Percentiles rank a stretch among this genome's conserved stretches.
Evolutionary conservation across 352 stramenopile species (phyloP).

Genomic region (Phytophthora pinifolia): DNA sequence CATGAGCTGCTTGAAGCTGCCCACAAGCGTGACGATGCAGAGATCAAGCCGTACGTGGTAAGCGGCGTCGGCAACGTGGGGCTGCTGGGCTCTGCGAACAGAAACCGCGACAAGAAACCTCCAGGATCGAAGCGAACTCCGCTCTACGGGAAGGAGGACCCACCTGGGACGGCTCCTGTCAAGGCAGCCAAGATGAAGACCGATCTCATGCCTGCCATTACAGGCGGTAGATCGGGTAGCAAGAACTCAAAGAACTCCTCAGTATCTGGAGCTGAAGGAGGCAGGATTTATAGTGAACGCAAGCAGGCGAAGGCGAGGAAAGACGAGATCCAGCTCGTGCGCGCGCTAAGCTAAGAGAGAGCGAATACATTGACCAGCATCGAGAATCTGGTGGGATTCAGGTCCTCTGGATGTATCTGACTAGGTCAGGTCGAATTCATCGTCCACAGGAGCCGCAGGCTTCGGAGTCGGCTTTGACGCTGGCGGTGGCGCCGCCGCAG

Average conservation of each 20-base stretch:
- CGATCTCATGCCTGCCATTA: conserved; percentile 24
- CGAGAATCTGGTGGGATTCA: conserved; percentile 2
- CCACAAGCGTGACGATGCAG: conserved; percentile 10
- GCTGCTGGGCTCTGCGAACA: conserved; percentile 24
- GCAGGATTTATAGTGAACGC: conserved; percentile 35
- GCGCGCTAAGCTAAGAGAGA: conserved; percentile 42
- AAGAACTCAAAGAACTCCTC: conserved; percentile 10
- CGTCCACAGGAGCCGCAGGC: conserved; percentile 35
- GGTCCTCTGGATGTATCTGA: conserved; percentile 6
- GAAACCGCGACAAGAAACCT: conserved; percentile 33
- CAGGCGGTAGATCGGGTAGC: conserved; percentile 6
- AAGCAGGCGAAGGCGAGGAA: conserved; percentile 43
- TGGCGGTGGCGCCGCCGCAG: conserved; percentile 14
- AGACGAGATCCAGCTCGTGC: conserved; percentile 63
- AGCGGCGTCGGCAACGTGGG: conserved; percentile 62
- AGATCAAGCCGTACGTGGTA: conserved; percentile 42
- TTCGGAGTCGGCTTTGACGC: conserved; percentile 16
- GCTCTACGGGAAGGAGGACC: conserved; percentile 16
- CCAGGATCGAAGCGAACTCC: conserved; percentile 14
- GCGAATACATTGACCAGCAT: conserved; percentile 23
- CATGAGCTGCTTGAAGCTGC: conserved; percentile 38
- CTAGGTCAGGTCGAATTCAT: conserved; percentile 82
- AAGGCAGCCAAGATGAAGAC: conserved; percentile 28
- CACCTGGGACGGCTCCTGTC: conserved; percentile 15
- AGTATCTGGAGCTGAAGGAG: conserved; percentile 5